Conservation (phyloP, 2,329 filamentous ascomycete genomes). For the Didymella arachidicola region DNA sequence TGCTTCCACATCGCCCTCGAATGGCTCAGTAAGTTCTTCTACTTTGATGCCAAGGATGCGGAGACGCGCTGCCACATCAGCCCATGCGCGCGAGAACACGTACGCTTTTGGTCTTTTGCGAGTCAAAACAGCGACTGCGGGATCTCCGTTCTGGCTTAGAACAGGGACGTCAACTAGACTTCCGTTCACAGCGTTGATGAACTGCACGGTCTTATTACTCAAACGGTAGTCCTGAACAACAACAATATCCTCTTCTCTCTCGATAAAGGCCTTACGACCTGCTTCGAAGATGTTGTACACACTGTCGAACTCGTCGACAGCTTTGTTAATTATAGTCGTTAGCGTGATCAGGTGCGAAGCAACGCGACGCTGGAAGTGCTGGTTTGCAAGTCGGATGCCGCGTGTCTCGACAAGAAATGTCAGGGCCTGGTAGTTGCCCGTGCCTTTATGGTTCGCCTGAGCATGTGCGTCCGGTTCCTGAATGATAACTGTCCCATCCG, state of each 20-base stretch:
- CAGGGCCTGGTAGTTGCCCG: conserved; percentile 37
- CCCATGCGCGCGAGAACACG: conserved; percentile 35
- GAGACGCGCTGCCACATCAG: conserved; percentile 29
- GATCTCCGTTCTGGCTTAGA: neutral
- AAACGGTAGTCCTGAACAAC: conserved; percentile 26
- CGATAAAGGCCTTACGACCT: conserved; percentile 27
- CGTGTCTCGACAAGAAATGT: conserved; percentile 39
- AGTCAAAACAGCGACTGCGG: neutral
- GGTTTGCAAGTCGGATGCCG: conserved; percentile 37
- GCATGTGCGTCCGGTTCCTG: conserved; percentile 36
- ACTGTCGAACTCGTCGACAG: conserved; percentile 28
- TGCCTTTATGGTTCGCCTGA: conserved; percentile 40
- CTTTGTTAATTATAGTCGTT: conserved; percentile 36
- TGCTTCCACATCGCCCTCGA: conserved; percentile 30
- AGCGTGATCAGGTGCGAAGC: conserved; percentile 34
- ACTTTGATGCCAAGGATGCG: conserved; percentile 33
- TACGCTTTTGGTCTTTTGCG: conserved; percentile 16
- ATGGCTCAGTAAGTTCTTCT: conserved; percentile 28
- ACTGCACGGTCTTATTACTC: conserved; percentile 27
- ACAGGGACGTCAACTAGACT: conserved; percentile 27
- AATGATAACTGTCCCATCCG: conserved; percentile 31
- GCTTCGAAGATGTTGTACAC: conserved; percentile 32
- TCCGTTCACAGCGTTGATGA: conserved; percentile 13
- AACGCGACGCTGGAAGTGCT: conserved; percentile 38
- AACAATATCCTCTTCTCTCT: conserved; percentile 28